A percentile compares a stretch with the other conserved stretches of the same genome.
phyloP scores from a whole-genome alignment of 2,329 filamentous ascomycete genomes.

The Phialophora tarda region DNA sequence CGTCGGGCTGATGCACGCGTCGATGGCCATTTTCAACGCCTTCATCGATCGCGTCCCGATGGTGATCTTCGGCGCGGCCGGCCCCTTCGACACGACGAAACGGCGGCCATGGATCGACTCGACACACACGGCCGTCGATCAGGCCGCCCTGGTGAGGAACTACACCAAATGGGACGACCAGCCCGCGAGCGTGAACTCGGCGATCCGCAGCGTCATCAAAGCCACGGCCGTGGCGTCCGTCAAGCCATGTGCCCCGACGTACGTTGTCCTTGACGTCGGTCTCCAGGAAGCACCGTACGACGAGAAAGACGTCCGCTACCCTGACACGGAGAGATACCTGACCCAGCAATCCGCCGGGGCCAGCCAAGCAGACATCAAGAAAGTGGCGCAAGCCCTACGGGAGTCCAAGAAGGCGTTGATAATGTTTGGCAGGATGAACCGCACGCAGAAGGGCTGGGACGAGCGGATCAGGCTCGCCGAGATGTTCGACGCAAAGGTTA shows the following conservation, averaged over 20 bases:
- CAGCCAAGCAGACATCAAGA: slow-evolving; percentile 12
- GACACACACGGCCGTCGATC: slow-evolving; percentile 14
- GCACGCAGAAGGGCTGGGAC: slow-evolving; percentile 16
- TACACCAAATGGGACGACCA: slow-evolving; percentile 20
- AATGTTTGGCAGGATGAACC: slow-evolving; percentile 17
- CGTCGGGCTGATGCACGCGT: slow-evolving; percentile 16
- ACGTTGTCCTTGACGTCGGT: slow-evolving; percentile 11
- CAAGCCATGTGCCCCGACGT: slow-evolving; percentile 13
- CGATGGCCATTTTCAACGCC: slow-evolving; percentile 15
- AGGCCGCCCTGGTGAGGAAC: slow-evolving; percentile 15
- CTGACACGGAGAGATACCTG: slow-evolving; percentile 17
- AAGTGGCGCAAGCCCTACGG: slow-evolving; percentile 8
- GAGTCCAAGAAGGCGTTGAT: slow-evolving; percentile 16
- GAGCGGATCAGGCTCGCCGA: slow-evolving; percentile 9
- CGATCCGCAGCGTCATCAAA: slow-evolving; percentile 18
- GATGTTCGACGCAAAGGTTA: slow-evolving; percentile 15
- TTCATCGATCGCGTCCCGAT: slow-evolving; percentile 18
- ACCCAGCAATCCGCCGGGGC: slow-evolving; percentile 11
- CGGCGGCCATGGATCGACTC: slow-evolving; percentile 14
- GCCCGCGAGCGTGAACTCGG: slow-evolving; percentile 12
- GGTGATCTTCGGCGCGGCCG: slow-evolving; percentile 9
- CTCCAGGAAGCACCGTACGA: slow-evolving; percentile 11
- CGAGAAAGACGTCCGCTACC: slow-evolving; percentile 11
- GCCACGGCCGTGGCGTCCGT: slow-evolving; percentile 13
- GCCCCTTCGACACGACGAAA: slow-evolving; percentile 16